A percentile compares a stretch with the other conserved stretches of the same genome.
phyloP scores from a whole-genome alignment of 495 filamentous ascomycete species.

The Beverwykella pulmonaria region DNA sequence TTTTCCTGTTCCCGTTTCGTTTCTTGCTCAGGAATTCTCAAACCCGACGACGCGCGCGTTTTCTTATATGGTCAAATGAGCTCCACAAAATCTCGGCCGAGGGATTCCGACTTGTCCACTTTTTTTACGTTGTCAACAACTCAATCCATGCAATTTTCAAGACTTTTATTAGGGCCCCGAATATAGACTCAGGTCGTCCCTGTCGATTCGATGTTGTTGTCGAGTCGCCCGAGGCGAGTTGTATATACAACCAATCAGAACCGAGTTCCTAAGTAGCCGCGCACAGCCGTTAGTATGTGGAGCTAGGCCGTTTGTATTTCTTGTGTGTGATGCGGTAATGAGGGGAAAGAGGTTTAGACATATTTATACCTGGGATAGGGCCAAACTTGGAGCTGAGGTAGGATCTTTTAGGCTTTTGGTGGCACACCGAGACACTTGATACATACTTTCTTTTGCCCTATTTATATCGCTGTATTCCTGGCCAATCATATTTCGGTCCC shows the following conservation, averaged over 20 bases:
- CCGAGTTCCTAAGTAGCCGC: background rate
- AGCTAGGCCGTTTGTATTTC: background rate
- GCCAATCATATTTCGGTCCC: constrained; percentile 1
- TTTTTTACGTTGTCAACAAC: no score
- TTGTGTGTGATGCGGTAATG: background rate
- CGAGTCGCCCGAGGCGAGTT: constrained; percentile 21
- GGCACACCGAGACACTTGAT: no score
- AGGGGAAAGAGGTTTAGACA: background rate
- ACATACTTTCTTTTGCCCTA: background rate
- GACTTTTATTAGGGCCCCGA: background rate
- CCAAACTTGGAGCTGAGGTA: background rate
- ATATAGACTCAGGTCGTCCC: background rate
- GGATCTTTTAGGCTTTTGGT: background rate
- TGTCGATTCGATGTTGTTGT: constrained; percentile 13
- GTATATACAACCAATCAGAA: constrained; percentile 5
- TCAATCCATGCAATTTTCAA: background rate
- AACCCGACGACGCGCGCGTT: no score
- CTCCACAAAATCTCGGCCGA: background rate
- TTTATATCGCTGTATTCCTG: background rate
- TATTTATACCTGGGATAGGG: background rate
- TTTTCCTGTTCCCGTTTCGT: background rate
- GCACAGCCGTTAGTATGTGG: background rate
- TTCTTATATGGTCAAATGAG: background rate
- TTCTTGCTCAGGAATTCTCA: no score
- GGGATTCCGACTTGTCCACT: no score